Conservation (phyloP, 148 eudicot species). For the Nyssa sinensis region DNA sequence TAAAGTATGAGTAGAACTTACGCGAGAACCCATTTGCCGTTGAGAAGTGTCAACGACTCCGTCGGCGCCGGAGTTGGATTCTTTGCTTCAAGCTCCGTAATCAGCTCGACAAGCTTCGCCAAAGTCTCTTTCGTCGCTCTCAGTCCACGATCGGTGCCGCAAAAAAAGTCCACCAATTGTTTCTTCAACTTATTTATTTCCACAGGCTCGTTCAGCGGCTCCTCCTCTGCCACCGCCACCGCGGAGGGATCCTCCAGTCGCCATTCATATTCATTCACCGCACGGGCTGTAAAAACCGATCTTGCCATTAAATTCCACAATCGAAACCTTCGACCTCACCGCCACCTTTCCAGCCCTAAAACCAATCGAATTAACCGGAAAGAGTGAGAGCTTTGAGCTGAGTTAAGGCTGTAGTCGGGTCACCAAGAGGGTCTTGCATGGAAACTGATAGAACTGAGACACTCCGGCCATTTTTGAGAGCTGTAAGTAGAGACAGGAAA, state of each 20-base stretch:
- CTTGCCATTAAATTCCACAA: background rate
- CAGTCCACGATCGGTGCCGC: conserved; percentile 78
- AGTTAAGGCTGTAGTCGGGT: conserved; percentile 17
- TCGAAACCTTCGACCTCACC: conserved; percentile 3
- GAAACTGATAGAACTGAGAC: conserved; percentile 27
- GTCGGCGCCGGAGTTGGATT: conserved; percentile 89
- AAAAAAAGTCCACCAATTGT: conserved; percentile 58
- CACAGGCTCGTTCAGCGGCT: conserved; percentile 19
- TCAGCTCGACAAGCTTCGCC: conserved; percentile 78
- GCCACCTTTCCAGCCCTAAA: background rate
- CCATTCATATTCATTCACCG: conserved; percentile 7
- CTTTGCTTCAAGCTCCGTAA: conserved; percentile 69
- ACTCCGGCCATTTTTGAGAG: conserved; percentile 41
- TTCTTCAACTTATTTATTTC: conserved; percentile 58
- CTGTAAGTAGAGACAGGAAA: background rate
- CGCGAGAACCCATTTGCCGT: conserved; percentile 95
- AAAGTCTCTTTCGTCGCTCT: conserved; percentile 71
- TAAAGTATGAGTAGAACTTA: conserved; percentile 22
- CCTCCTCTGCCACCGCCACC: conserved; percentile 40
- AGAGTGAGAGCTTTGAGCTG: conserved; percentile 19
- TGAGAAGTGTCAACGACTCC: conserved; percentile 68
- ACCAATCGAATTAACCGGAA: background rate
- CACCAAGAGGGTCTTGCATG: conserved; percentile 17
- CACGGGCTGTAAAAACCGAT: conserved; percentile 13
- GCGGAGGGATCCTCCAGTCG: conserved; percentile 25